Evolutionary conservation across 2,329 filamentous ascomycete genomes (phyloP), one percentile per base, ranked within the genome.

Genomic region (Trichothecium roseum): DNA sequence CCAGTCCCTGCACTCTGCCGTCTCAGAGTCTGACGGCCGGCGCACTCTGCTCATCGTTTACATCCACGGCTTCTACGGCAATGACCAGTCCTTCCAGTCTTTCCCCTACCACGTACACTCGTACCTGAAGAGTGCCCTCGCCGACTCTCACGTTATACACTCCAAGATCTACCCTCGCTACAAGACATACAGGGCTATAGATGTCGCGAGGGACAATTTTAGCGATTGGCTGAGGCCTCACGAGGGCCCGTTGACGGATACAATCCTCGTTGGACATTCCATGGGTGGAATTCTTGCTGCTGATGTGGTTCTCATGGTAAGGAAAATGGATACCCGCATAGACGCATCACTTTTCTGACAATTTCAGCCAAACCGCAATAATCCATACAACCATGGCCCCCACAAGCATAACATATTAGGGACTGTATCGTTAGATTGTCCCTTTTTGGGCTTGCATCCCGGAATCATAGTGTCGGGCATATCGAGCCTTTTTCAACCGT

Each of bases 41-140:
- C 67, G 74, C 41, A 74, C 66, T 18, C 65, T 95, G 17, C 68
- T 95, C 2, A 54, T 94, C 16, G 65, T 94, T 36, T 94, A 87
- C 53, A 78, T 94, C 37, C 88, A 94, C 62, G 87, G 88, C 41
- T 94, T 93, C 60, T 81, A 91, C 69, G 87, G 88, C 35, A 81
- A 84, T 40, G 84, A 91, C 55, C 81, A 82, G 22, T 93, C 84
- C 39, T 95, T 95, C 53, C 74, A 79, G 42, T 84, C 81, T 30
- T 94, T 95, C 47, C 88, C 88, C 1, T 83, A 83, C 7, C 86
- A 94, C 60, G 74, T 94, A 4, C 88, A 95, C 55, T 74, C 78
- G 45, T 68, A 84, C 26, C 65, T 93, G 28, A 75, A 75, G 10
- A 64, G 74, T 8, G 66, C 78, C 1, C 60, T 94, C 10, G 63